Conservation (phyloP, 768 basidiomycete genomes). For the Jaapia argillacea region DNA sequence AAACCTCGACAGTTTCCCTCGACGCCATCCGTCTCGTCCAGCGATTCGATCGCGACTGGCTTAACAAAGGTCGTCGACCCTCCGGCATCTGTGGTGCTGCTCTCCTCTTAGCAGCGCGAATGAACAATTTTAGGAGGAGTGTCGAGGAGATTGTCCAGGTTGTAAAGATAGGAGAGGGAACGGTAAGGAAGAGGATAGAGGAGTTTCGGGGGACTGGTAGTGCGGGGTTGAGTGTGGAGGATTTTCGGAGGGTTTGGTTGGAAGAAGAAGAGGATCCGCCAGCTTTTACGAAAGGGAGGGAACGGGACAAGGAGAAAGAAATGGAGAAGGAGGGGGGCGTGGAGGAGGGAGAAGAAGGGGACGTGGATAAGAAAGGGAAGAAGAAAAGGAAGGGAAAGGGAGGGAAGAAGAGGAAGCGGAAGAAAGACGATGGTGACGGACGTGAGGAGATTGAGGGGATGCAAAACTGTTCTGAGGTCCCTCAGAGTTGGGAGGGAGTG, state of each 20-base stretch:
- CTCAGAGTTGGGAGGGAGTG: conserved; percentile 10
- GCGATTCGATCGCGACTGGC: conserved; percentile 95
- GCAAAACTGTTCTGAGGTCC: conserved; percentile 17
- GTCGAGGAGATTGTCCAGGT: conserved; percentile 97
- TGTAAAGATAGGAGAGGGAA: conserved; percentile 97
- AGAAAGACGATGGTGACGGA: conserved; percentile 27
- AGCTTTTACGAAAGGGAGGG: conserved; percentile 71
- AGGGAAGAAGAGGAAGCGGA: conserved; percentile 25
- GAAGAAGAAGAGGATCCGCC: conserved; percentile 91
- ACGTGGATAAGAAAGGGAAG: conserved; percentile 17
- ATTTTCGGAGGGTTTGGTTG: conserved; percentile 86
- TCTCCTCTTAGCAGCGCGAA: conserved; percentile 87
- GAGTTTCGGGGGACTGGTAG: conserved; percentile 92
- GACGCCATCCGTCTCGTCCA: conserved; percentile 92
- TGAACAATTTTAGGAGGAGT: conserved; percentile 94
- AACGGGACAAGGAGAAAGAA: conserved; percentile 46
- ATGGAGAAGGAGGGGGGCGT: conserved; percentile 19
- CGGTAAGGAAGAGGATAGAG: conserved; percentile 84
- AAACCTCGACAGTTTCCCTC: conserved; percentile 82
- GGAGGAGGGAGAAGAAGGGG: conserved; percentile 17
- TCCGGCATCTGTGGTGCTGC: conserved; percentile 98
- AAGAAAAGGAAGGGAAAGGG: conserved; percentile 22
- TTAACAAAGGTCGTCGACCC: conserved; percentile 88
- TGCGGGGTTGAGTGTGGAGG: conserved; percentile 75
- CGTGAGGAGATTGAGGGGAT: conserved; percentile 29